A percentile compares a stretch with the other conserved stretches of the same genome.
phyloP scores from a whole-genome alignment of 306 rosid genomes.

The Vicia faba region DNA sequence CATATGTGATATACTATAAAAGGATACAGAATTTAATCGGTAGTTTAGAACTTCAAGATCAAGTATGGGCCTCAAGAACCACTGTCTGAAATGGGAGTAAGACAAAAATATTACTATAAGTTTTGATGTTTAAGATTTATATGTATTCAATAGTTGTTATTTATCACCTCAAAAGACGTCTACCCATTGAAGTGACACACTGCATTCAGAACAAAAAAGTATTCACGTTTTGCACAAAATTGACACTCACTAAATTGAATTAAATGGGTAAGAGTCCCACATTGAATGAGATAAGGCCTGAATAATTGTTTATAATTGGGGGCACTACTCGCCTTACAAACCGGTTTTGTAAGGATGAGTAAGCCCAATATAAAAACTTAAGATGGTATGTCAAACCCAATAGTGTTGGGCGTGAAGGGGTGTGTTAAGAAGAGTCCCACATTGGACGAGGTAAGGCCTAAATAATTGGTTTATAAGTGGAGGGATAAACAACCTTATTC shows the following conservation, averaged over 20 bases:
- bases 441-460: too few species aligned
- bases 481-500: slow-evolving; percentile 66
- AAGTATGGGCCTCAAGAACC: slow-evolving; percentile 96
- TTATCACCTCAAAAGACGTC: slow-evolving; percentile 83
- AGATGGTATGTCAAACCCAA: too few species aligned
- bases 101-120: neutral
- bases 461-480: too few species aligned
- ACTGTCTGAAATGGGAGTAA: slow-evolving; percentile 55
- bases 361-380: too few species aligned
- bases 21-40: slow-evolving; percentile 91
- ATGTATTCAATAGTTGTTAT: slow-evolving; percentile 37
- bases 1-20: slow-evolving; percentile 32
- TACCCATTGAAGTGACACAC: slow-evolving; percentile 93
- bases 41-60: slow-evolving; percentile 80
- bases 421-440: too few species aligned
- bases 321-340: too few species aligned
- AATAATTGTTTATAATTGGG: too few species aligned
- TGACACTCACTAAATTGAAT: slow-evolving; percentile 30
- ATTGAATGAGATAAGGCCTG: too few species aligned
- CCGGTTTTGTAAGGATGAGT: too few species aligned
- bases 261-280: neutral
- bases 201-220: slow-evolving; percentile 44
- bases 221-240: slow-evolving; percentile 34
- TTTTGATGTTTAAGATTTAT: slow-evolving; percentile 10
- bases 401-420: too few species aligned